Evolutionary conservation across 805 yeast species (phyloP), one percentile per base, ranked within the genome.

Genomic region (Zygotorulaspora florentina): DNA sequence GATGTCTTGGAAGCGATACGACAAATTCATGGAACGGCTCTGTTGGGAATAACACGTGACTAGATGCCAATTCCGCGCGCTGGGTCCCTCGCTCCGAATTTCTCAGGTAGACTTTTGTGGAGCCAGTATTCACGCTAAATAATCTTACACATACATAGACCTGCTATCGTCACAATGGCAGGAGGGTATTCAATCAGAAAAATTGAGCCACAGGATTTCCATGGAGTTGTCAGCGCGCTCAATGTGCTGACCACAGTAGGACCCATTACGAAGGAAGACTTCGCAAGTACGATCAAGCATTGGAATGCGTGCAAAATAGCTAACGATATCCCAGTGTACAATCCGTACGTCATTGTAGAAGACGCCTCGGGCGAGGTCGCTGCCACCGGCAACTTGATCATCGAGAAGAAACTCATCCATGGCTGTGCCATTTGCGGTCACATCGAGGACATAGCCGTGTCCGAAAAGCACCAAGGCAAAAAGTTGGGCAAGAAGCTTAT

Each of bases 401-500:
- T 93, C 7, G 99, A 91, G 64, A 75, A 75, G 40, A 91, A 91
- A 65, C 68, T 84, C 51, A 88, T 93, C 51, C 99, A 91, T 66
- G 78, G 71, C 33, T 81, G 93, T 63, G 95, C 96, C 0, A 66
- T 75, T 42, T 95, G 87, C 3, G 98, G 98, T 1, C 98, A 91
- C 68, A 85, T 91, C 52, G 99, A 91, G 61, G 99, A 91, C 63
- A 91, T 91, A 50, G 84, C 97, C 1, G 95, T 91, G 3, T 73
- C 80, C 15, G 61, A 64, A 26, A 68, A 73, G 15, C 86, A 86
- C 61, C 97, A 90, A 60, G 99, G 99, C 6, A 81, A 83, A 61
- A 79, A 79, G 55, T 69, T 91, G 39, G 99, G 99, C 0, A 70
- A 74, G 54, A 67, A 73, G 13, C 63, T 91, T 66, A 86, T 91